Conservation (phyloP, 495 filamentous ascomycete genomes). For the Penicillium psychrofluorescens region DNA sequence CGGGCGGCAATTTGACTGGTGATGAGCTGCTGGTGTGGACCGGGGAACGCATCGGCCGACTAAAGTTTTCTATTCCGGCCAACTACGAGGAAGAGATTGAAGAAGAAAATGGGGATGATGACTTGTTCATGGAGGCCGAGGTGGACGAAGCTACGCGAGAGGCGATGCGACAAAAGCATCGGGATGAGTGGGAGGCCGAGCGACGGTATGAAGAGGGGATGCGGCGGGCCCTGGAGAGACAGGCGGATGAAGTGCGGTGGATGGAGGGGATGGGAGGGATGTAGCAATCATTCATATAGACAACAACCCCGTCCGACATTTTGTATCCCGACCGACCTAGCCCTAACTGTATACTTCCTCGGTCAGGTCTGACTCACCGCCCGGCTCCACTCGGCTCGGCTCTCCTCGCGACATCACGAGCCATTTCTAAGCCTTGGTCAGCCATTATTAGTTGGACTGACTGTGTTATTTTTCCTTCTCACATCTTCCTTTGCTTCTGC, state of each 20-base stretch:
- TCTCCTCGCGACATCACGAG: constrained; percentile 12
- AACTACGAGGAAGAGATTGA: constrained; percentile 37
- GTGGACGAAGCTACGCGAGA: constrained; percentile 29
- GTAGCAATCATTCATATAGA: too few species aligned
- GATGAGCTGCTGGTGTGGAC: constrained; percentile 76
- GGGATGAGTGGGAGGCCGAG: constrained; percentile 34
- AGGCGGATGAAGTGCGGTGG: constrained; percentile 78
- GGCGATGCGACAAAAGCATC: constrained; percentile 35
- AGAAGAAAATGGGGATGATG: constrained; percentile 42
- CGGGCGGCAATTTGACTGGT: constrained; percentile 37
- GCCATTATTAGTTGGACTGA: too few species aligned
- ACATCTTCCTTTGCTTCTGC: not conserved
- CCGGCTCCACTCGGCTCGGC: constrained; percentile 15
- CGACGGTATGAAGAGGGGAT: constrained; percentile 59
- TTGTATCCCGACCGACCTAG: not conserved
- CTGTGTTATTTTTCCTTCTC: not conserved
- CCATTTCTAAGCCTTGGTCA: not conserved
- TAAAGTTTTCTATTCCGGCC: constrained; percentile 50
- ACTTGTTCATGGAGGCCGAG: constrained; percentile 25
- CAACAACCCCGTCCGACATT: too few species aligned
- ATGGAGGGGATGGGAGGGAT: constrained; percentile 48
- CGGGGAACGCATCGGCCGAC: constrained; percentile 67
- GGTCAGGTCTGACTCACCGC: constrained; percentile 4
- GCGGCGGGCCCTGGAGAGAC: constrained; percentile 66
- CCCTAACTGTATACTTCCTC: constrained; percentile 4